phyloP scores from a whole-genome alignment of 345 rosid genomes.

The Euphorbia lathyris region DNA sequence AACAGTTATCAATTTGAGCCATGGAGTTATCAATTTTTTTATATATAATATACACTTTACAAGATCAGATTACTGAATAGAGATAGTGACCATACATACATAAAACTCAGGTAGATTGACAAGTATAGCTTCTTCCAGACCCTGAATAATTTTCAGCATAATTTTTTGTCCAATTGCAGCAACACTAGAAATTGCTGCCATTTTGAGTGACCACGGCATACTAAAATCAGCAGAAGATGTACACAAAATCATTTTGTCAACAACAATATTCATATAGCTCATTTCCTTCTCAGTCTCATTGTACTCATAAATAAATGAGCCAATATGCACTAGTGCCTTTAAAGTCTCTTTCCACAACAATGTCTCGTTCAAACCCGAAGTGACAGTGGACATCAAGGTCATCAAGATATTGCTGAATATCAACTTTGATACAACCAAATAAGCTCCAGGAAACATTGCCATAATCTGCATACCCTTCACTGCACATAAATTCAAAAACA shows the following conservation, averaged over 20 bases:
- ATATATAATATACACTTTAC: slow-evolving; percentile 1
- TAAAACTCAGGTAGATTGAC: slow-evolving; percentile 52
- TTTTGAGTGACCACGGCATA: slow-evolving; percentile 50
- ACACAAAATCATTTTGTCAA: slow-evolving; percentile 50
- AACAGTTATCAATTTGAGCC: neutral
- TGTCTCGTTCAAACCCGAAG: slow-evolving; percentile 38
- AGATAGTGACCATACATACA: slow-evolving; percentile 46
- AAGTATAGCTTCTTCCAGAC: slow-evolving; percentile 57
- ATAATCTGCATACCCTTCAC: slow-evolving; percentile 82
- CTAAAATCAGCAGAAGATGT: slow-evolving; percentile 40
- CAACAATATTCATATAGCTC: slow-evolving; percentile 57
- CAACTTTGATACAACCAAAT: slow-evolving; percentile 42
- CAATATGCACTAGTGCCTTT: slow-evolving; percentile 68
- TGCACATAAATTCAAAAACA: slow-evolving; percentile 35
- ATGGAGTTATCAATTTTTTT: slow-evolving; percentile 2
- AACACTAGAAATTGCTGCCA: slow-evolving; percentile 62
- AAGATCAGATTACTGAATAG: neutral
- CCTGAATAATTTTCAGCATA: slow-evolving; percentile 57
- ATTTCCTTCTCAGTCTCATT: slow-evolving; percentile 49
- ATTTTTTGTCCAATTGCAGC: slow-evolving; percentile 50
- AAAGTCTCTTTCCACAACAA: slow-evolving; percentile 61
- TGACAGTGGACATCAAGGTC: slow-evolving; percentile 50
- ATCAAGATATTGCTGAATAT: slow-evolving; percentile 63
- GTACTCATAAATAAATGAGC: slow-evolving; percentile 51
- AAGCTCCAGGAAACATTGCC: slow-evolving; percentile 55